A percentile compares a stretch with the other conserved stretches of the same genome.
Evolutionary conservation across 2,329 filamentous ascomycete species (phyloP).

Genomic region (Shiraia sp.): DNA sequence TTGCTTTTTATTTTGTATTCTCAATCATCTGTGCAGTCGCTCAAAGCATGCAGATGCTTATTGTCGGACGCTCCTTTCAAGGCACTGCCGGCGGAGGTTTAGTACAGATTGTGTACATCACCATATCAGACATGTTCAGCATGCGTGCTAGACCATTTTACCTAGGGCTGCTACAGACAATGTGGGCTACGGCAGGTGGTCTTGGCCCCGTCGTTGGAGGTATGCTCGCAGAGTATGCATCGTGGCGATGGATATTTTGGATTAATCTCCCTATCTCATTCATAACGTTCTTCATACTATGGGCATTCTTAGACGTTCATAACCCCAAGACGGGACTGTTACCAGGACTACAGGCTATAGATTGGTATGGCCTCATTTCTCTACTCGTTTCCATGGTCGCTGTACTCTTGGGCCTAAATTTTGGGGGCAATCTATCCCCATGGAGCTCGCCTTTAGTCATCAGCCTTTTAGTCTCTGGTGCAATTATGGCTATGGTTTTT

Average conservation of each 20-base stretch:
- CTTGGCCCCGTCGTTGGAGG: conserved; percentile 56
- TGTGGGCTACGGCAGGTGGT: conserved; percentile 47
- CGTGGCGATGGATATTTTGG: conserved; percentile 51
- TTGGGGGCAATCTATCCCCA: conserved; percentile 52
- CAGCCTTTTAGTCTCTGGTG: conserved; percentile 54
- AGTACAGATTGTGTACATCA: conserved; percentile 48
- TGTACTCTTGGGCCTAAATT: conserved; percentile 54
- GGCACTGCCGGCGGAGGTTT: background rate
- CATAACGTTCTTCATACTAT: conserved; percentile 51
- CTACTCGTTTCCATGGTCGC: conserved; percentile 53
- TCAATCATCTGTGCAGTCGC: conserved; percentile 52
- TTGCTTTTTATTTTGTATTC: conserved; percentile 35
- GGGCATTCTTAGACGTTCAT: conserved; percentile 56
- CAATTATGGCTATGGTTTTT: conserved; percentile 53
- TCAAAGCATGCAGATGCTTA: conserved; percentile 53
- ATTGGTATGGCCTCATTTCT: conserved; percentile 54
- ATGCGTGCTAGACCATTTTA: conserved; percentile 35
- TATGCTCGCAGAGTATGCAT: conserved; percentile 45
- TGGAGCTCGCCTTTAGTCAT: conserved; percentile 57
- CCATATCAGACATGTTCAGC: conserved; percentile 57
- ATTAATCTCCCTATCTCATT: conserved; percentile 40
- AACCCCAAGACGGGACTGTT: conserved; percentile 52
- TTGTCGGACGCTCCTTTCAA: conserved; percentile 55
- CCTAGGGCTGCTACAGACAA: conserved; percentile 13
- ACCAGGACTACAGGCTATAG: conserved; percentile 52